A percentile compares a stretch with the other conserved stretches of the same genome.
phyloP scores from a whole-genome alignment of 805 yeast genomes.

The Cyberlindnera subsufficiens region DNA sequence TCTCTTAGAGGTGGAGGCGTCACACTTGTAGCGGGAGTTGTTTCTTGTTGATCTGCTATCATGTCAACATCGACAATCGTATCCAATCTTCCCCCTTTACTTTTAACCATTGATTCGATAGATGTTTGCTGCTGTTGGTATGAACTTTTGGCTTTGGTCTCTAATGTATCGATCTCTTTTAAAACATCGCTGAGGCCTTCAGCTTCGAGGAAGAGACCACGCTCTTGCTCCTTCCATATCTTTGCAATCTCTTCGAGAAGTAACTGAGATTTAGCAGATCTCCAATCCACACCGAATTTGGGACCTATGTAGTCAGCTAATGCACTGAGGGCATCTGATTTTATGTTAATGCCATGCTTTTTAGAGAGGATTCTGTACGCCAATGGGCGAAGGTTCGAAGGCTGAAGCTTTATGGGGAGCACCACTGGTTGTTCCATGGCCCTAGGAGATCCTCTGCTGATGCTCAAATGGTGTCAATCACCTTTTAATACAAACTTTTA shows the following conservation, averaged over 20 bases:
- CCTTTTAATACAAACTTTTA: too few relatives aligned
- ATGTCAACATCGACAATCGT: slow-evolving; percentile 9
- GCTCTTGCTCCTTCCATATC: slow-evolving; percentile 83
- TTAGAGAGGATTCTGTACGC: slow-evolving; percentile 88
- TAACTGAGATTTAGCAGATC: slow-evolving; percentile 53
- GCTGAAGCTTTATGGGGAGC: slow-evolving; percentile 72
- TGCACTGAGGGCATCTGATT: slow-evolving; percentile 72
- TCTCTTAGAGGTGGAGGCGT: slow-evolving; percentile 23
- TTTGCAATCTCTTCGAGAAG: slow-evolving; percentile 74
- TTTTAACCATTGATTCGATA: slow-evolving; percentile 9
- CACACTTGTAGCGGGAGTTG: slow-evolving; percentile 22
- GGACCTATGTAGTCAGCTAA: slow-evolving; percentile 73
- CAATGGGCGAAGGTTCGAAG: slow-evolving; percentile 81
- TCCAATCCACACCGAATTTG: slow-evolving; percentile 84
- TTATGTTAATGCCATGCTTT: slow-evolving; percentile 86
- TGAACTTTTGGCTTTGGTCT: slow-evolving; percentile 9
- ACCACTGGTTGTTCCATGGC: slow-evolving; percentile 27
- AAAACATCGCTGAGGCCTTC: slow-evolving; percentile 59
- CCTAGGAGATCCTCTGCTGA: not conserved
- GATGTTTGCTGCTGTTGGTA: slow-evolving; percentile 5
- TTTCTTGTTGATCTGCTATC: slow-evolving; percentile 1
- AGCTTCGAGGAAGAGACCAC: slow-evolving; percentile 82
- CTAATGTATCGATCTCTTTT: slow-evolving; percentile 40
- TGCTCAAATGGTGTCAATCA: too few relatives aligned
- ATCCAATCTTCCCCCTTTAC: slow-evolving; percentile 7